phyloP scores from a whole-genome alignment of 495 filamentous ascomycete genomes.

The Penicillium paxilli region DNA sequence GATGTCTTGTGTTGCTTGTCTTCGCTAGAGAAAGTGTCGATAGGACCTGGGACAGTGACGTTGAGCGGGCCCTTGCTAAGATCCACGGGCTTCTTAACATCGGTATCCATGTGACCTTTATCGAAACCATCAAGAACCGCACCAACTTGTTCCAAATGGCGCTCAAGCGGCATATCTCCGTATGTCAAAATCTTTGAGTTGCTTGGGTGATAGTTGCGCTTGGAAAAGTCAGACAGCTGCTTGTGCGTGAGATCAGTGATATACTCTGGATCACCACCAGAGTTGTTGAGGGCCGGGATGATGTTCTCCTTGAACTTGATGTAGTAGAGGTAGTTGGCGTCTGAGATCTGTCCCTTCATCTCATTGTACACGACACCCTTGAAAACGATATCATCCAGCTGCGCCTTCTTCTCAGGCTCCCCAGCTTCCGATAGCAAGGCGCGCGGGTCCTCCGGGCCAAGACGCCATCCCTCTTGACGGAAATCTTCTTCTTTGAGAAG shows the following conservation, averaged over 20 bases:
- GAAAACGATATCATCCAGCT: slow-evolving; percentile 69
- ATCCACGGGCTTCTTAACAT: slow-evolving; percentile 74
- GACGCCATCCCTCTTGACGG: slow-evolving; percentile 92
- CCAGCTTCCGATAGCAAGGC: slow-evolving; percentile 46
- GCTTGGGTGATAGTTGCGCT: slow-evolving; percentile 91
- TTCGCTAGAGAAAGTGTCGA: slow-evolving; percentile 83
- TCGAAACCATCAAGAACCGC: slow-evolving; percentile 69
- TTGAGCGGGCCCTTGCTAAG: slow-evolving; percentile 64
- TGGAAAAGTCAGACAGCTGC: slow-evolving; percentile 81
- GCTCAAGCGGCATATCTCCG: slow-evolving; percentile 81
- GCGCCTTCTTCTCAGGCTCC: slow-evolving; percentile 30
- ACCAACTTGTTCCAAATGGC: slow-evolving; percentile 77
- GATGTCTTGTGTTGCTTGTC: slow-evolving; percentile 92
- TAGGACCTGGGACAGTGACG: slow-evolving; percentile 73
- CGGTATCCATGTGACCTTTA: slow-evolving; percentile 63
- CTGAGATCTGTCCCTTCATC: slow-evolving; percentile 99
- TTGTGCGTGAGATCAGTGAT: slow-evolving; percentile 93
- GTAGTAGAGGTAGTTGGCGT: slow-evolving; percentile 93
- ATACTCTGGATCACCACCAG: slow-evolving; percentile 90
- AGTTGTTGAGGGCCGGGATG: slow-evolving; percentile 90
- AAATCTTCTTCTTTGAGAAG: slow-evolving; percentile 90
- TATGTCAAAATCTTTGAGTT: slow-evolving; percentile 96
- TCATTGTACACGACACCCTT: slow-evolving; percentile 99
- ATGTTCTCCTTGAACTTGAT: slow-evolving; percentile 93
- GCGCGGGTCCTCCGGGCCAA: slow-evolving; percentile 85